Percentiles rank a stretch among this genome's conserved stretches.
Evolutionary conservation across 75 land plant species (phyloP).

Genomic region (Pinus tabuliformis): DNA sequence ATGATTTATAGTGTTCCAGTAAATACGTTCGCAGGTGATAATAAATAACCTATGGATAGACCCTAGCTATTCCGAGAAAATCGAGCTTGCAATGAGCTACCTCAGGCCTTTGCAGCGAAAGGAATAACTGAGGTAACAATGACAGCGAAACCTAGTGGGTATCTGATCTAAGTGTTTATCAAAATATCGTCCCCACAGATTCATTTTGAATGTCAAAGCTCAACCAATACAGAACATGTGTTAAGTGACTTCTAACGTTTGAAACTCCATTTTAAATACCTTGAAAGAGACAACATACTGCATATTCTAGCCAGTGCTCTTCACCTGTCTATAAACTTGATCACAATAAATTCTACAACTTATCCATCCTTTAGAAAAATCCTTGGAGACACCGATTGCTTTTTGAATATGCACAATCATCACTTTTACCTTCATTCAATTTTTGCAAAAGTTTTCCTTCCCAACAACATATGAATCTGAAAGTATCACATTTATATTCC

Average conservation of each 20-base stretch:
- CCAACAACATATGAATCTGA: conserved; percentile 71
- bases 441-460: conserved; percentile 84
- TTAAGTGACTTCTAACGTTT: conserved; percentile 87
- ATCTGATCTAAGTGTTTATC: conserved; percentile 86
- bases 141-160: conserved; percentile 96
- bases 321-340: conserved; percentile 83
- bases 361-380: conserved; percentile 95
- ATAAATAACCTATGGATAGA: conserved; percentile 73
- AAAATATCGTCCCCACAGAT: conserved; percentile 75
- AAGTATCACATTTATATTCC: conserved; percentile 31
- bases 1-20: too few relatives aligned
- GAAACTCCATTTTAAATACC: conserved; percentile 90
- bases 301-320: conserved; percentile 93
- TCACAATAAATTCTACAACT: conserved; percentile 99
- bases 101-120: conserved; percentile 87
- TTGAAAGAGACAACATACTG: conserved; percentile 90
- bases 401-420: conserved; percentile 67
- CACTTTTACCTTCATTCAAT: conserved; percentile 72
- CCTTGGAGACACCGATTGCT: conserved; percentile 73
- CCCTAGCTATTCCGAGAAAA: conserved; percentile 63
- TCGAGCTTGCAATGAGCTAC: conserved; percentile 88
- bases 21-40: too few relatives aligned
- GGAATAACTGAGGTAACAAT: conserved; percentile 91
- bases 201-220: conserved; percentile 92
- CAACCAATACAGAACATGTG: conserved; percentile 82